Percentiles rank a stretch among this genome's conserved stretches.
Evolutionary conservation across 2,329 filamentous ascomycete genomes (phyloP).

Genomic region (Cercospora sp.): DNA sequence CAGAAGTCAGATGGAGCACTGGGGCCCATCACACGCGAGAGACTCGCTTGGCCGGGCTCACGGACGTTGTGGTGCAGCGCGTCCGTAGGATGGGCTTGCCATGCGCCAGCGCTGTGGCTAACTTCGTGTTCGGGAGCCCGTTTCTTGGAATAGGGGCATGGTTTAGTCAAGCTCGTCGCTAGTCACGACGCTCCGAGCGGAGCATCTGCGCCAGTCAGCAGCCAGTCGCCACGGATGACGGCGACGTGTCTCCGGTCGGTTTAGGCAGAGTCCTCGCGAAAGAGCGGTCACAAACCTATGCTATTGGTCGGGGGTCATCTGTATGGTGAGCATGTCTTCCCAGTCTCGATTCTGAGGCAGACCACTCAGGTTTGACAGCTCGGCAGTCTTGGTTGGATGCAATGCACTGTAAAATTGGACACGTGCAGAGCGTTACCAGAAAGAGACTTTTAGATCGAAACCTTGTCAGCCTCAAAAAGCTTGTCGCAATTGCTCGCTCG

Average conservation of each 20-base stretch:
- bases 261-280: neutral
- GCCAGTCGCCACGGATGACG: neutral
- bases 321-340: neutral
- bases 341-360: conserved; percentile 5
- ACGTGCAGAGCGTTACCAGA: conserved; percentile 12
- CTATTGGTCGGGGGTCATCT: conserved; percentile 4
- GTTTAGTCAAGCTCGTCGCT: conserved; percentile 6
- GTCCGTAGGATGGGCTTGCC: neutral
- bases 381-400: conserved; percentile 1
- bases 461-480: conserved; percentile 7
- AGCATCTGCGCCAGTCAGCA: neutral
- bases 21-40: conserved; percentile 17
- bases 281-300: neutral
- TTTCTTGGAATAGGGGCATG: conserved; percentile 17
- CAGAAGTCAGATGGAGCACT: conserved; percentile 13
- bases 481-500: conserved; percentile 10
- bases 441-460: conserved; percentile 5
- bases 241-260: neutral
- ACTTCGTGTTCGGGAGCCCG: conserved; percentile 17
- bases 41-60: conserved; percentile 18
- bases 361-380: conserved; percentile 6
- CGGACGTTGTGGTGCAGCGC: conserved; percentile 4
- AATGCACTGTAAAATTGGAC: conserved; percentile 15
- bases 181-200: conserved; percentile 3
- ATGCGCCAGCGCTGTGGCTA: conserved; percentile 7